These are phyloP conservation scores for Syzygium aromaticum DNA, from an alignment of 345 rosid species.

Conservation along the genomic window DNA sequence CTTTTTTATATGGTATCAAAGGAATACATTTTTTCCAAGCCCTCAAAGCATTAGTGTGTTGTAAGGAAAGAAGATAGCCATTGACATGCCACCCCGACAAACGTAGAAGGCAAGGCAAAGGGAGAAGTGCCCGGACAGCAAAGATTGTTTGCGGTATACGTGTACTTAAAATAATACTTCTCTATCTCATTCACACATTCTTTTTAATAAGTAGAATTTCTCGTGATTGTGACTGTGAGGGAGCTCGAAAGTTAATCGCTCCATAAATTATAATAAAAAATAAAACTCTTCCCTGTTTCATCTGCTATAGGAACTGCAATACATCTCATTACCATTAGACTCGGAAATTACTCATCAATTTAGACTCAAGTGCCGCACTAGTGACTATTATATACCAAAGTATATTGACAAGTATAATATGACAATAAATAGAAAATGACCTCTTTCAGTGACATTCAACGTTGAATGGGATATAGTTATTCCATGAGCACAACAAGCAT, in stretches of 20 bases:
- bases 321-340: background rate
- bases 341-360: background rate
- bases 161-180: background rate
- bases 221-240: background rate
- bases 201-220: background rate
- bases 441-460: background rate
- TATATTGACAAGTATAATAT: background rate
- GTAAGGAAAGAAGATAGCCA: background rate
- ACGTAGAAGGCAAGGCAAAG: background rate
- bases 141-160: background rate
- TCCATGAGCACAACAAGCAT: background rate
- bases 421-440: background rate
- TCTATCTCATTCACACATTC: background rate
- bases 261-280: too few species aligned
- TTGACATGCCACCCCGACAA: background rate
- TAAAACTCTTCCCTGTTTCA: background rate
- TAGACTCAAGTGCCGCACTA: background rate
- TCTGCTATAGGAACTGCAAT: background rate
- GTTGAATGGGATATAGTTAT: background rate
- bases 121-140: background rate
- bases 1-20: background rate
- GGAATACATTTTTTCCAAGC: background rate
- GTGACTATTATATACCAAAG: background rate
- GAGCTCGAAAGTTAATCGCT: background rate
- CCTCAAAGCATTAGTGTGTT: background rate